Percentiles rank a stretch among this genome's conserved stretches.
These are phyloP conservation scores for Xerocomellus intermedius DNA, from an alignment of 768 basidiomycete species.

Conservation along the genomic window DNA sequence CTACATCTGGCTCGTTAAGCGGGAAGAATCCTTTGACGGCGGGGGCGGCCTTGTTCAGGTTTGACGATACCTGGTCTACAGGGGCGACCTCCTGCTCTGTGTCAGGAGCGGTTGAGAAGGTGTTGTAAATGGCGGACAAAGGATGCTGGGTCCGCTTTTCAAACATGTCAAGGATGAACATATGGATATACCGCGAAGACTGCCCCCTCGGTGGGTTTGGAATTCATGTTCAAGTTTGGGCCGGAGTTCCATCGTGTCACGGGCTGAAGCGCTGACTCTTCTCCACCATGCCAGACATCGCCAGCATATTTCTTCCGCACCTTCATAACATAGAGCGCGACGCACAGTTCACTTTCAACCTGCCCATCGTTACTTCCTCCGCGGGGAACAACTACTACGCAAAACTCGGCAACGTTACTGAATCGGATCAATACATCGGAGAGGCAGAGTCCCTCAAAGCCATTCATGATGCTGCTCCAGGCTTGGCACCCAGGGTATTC, in stretches of 20 bases:
- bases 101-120: neutral
- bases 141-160: neutral
- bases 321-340: constrained; percentile 51
- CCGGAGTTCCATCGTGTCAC: neutral
- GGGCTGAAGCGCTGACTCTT: too few species aligned
- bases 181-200: neutral
- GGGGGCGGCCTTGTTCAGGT: constrained; percentile 49
- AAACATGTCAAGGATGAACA: neutral
- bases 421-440: constrained; percentile 64
- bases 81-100: neutral
- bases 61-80: constrained; percentile 1
- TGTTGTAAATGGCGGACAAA: neutral
- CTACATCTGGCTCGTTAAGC: constrained; percentile 57
- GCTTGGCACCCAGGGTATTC: constrained; percentile 59
- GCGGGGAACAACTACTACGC: constrained; percentile 58
- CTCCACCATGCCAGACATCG: constrained; percentile 18
- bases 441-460: constrained; percentile 68
- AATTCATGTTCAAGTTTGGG: too few species aligned
- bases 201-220: too few species aligned
- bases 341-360: constrained; percentile 43
- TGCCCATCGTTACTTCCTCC: constrained; percentile 55
- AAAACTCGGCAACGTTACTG: constrained; percentile 52
- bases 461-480: constrained; percentile 64
- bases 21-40: constrained; percentile 56
- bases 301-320: constrained; percentile 38